Conservation (phyloP, 495 filamentous ascomycete genomes). For the Ascobolus immersus region DNA sequence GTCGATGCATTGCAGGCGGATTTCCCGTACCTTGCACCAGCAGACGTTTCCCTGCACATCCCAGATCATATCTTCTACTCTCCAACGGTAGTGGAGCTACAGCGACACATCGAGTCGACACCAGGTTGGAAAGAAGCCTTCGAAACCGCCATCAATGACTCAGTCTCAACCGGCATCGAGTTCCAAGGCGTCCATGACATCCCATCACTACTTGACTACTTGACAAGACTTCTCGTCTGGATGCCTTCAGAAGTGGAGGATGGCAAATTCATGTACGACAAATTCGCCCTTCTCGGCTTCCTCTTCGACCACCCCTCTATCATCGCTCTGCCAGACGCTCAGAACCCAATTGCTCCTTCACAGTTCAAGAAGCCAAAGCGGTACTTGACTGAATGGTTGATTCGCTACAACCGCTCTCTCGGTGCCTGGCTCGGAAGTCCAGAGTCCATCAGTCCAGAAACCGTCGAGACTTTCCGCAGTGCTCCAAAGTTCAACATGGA, state of each 20-base stretch:
- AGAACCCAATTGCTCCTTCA: conserved; percentile 11
- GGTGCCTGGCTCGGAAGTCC: conserved; percentile 16
- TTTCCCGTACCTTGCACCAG: neutral
- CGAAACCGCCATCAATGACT: neutral
- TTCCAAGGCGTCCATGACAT: conserved; percentile 1
- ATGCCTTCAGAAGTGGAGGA: conserved; percentile 10
- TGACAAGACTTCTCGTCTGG: conserved; percentile 13
- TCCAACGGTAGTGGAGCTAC: neutral
- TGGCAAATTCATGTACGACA: conserved; percentile 13
- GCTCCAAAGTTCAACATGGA: conserved; percentile 9
- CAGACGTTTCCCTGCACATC: neutral
- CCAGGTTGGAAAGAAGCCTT: neutral
- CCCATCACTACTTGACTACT: conserved; percentile 6
- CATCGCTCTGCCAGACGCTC: conserved; percentile 4
- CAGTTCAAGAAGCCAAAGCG: conserved; percentile 5
- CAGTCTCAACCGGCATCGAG: no score
- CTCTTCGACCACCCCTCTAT: conserved; percentile 12
- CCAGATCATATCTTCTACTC: neutral
- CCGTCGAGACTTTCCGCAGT: conserved; percentile 12
- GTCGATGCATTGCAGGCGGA: neutral
- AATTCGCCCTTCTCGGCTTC: conserved; percentile 17
- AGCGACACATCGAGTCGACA: neutral
- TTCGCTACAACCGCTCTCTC: conserved; percentile 13
- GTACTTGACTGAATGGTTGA: conserved; percentile 17
- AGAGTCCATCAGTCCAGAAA: conserved; percentile 10